Evolutionary conservation across 2,329 filamentous ascomycete species (phyloP).

Genomic region (Lachnellula arida): DNA sequence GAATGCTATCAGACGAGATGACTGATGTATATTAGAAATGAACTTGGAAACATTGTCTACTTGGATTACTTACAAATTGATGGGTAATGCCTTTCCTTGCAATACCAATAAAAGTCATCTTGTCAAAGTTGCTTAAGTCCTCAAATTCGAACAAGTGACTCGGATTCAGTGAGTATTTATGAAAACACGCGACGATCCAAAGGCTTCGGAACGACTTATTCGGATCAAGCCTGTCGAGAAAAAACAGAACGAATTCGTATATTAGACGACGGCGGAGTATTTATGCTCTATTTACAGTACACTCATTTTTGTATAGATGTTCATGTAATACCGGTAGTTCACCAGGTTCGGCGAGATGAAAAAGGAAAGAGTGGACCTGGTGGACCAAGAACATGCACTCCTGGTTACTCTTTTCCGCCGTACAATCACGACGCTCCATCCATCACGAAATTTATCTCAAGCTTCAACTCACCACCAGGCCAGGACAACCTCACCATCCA

Average conservation of each 20-base stretch:
- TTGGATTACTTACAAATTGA: conserved; percentile 20
- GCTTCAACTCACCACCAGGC: conserved; percentile 1
- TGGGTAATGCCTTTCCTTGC: conserved; percentile 20
- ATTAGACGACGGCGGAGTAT: too few species aligned
- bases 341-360: neutral
- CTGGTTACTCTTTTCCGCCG: neutral
- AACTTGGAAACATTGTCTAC: neutral
- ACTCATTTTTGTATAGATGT: neutral
- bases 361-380: neutral
- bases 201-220: too few species aligned
- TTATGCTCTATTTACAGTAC: too few species aligned
- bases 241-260: too few species aligned
- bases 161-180: too few species aligned
- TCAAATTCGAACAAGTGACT: too few species aligned
- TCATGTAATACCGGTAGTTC: neutral
- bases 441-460: conserved; percentile 8
- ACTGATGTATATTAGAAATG: conserved; percentile 13
- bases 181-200: too few species aligned
- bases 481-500: neutral
- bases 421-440: neutral
- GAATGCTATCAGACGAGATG: conserved; percentile 30
- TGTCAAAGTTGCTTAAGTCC: neutral
- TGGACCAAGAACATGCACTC: neutral
- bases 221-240: too few species aligned
- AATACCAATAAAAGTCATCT: conserved; percentile 7